Evolutionary conservation across 2,329 filamentous ascomycete species (phyloP).

Genomic region (Talaromyces rugulosus): DNA sequence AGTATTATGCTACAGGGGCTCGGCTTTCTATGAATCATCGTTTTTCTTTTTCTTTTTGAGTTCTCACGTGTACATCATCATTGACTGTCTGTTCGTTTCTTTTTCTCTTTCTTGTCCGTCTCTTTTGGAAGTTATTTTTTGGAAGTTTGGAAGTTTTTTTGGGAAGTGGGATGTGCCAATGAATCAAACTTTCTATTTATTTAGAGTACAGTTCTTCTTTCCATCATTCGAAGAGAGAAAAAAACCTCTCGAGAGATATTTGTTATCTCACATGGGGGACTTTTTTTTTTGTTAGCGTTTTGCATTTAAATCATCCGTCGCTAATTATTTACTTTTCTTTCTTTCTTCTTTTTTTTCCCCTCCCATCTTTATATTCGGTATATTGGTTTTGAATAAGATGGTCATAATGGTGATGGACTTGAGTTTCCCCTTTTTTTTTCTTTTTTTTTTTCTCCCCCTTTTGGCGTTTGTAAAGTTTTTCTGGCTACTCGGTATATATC

Average conservation of each 20-base stretch:
- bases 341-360: conserved; percentile 1
- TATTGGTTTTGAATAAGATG: background rate
- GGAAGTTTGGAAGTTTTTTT: background rate
- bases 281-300: background rate
- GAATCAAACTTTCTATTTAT: background rate
- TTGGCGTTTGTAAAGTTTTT: too few species aligned
- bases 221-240: conserved; percentile 3
- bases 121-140: conserved; percentile 6
- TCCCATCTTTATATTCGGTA: background rate
- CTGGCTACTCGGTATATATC: too few species aligned
- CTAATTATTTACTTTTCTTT: conserved; percentile 5
- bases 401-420: too few species aligned
- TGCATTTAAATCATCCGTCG: background rate
- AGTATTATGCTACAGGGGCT: background rate
- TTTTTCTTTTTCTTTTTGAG: conserved; percentile 10
- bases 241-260: background rate
- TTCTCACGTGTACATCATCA: conserved; percentile 10
- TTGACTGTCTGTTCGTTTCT: conserved; percentile 3
- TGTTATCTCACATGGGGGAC: background rate
- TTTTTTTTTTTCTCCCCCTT: too few species aligned
- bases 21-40: background rate
- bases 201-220: conserved; percentile 4
- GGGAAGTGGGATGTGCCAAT: background rate
- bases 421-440: too few species aligned
- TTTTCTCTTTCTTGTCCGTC: background rate